Base-by-base conservation (phyloP, 345 rosid genomes). In the Cardiospermum halicacabum region DNA sequence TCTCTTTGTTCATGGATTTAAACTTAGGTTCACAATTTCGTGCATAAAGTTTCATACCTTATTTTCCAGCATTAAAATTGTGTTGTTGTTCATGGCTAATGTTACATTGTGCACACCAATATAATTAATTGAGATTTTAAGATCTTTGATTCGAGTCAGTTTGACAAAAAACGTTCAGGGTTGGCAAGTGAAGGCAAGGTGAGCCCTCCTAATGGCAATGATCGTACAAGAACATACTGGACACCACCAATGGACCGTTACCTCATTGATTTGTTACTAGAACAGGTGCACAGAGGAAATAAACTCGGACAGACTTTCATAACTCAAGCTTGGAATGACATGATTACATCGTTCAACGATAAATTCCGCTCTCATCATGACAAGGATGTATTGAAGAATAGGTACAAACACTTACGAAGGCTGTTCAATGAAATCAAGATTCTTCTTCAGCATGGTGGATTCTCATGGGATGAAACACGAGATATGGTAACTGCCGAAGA, bases 401-500 rank as follows among this genome's bases (percentile, higher is more conserved):
- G 96, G 56, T 87, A 78, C 77, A 89, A 89, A 77, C 91, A 89
- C 74, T 76, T 91, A 71, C 86, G 92, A 80, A 87, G 89, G 81
- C 77, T 80, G 70, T 80, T 82, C 80, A 84, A 77, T 53, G 96
- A 91, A 30, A 76, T 89, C 21, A 89, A 78, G 76, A 58, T 62
- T 75, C 77, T 91, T 69, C 94, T 91, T 43, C 76, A 78, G 74
- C 86, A 85, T 37, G 67, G 56, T 37, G 94, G 92, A 51, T 89
- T 91, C 80, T 82, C 83, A 24, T 91, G 97, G 97, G 89, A 89
- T 76, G 82, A 82, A 75, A 66, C 70, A 28, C 74, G 79, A 50
- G 94, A 86, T 63, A 89, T 89, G 89, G 83, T 91, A 67, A 78
- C 80, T 22, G 97, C 97, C 68, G 86, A 85, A 66, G 96, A 91